Percentiles rank a stretch among this genome's conserved stretches.
phyloP scores from a whole-genome alignment of 306 rosid species.

The Cucumis sativus region Cucumber_9930_V3 NC_026655.2:26627501-26628000 shows the following conservation, averaged over 20 bases:
- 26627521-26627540: too few species aligned
- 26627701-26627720: conserved; percentile 70
- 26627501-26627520: too few species aligned
- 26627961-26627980: conserved; percentile 88
- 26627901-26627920: conserved; percentile 82
- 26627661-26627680: neutral
- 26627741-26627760: conserved; percentile 87
- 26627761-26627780: conserved; percentile 98
- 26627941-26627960: conserved; percentile 96
- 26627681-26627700: conserved; percentile 7
- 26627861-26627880: conserved; percentile 94
- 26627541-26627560: too few species aligned
- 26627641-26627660: neutral
- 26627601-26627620: too few species aligned
- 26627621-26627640: too few species aligned
- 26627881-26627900: conserved; percentile 81
- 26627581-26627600: too few species aligned
- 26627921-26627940: conserved; percentile 99
- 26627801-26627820: conserved; percentile 98
- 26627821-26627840: conserved; percentile 96
- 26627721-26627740: conserved; percentile 79
- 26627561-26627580: too few species aligned
- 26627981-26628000: conserved; percentile 97
- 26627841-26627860: conserved; percentile 74
- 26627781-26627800: conserved; percentile 99